A percentile compares a stretch with the other conserved stretches of the same genome.
Conservation (phyloP, 129 eudicot species). For the Solidago caesia region DNA sequence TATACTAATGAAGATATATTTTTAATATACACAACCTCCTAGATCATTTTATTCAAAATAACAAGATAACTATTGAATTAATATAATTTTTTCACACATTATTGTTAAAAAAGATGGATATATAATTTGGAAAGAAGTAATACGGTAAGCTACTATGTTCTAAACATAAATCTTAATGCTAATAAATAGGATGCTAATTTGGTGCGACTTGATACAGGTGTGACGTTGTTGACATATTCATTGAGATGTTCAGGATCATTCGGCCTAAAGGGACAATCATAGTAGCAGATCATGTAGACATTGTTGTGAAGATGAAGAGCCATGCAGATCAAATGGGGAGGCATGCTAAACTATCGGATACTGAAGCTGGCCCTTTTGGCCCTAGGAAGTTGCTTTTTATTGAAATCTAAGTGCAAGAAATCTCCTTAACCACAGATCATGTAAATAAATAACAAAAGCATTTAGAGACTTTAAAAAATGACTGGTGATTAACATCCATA, state of each 20-base stretch:
- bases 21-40: too few relatives aligned
- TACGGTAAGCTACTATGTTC: not conserved
- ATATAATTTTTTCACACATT: too few relatives aligned
- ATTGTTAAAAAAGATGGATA: too few relatives aligned
- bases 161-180: constrained; percentile 3
- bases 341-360: constrained; percentile 27
- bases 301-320: constrained; percentile 36
- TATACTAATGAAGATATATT: not conserved
- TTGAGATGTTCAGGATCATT: constrained; percentile 44
- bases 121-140: not conserved
- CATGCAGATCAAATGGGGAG: constrained; percentile 39
- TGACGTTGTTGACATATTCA: constrained; percentile 34
- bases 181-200: not conserved
- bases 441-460: constrained; percentile 12
- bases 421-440: not conserved
- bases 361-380: constrained; percentile 37
- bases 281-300: constrained; percentile 45
- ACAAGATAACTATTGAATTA: too few relatives aligned
- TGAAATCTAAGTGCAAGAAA: constrained; percentile 20
- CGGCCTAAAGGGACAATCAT: constrained; percentile 48
- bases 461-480: not conserved
- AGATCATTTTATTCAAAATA: too few relatives aligned
- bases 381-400: constrained; percentile 42
- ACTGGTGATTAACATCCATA: not conserved
- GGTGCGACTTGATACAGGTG: constrained; percentile 27